Evolutionary conservation across 495 filamentous ascomycete genomes (phyloP), one percentile per base, ranked within the genome.

Genomic region (Achaetomiella virescens): DNA sequence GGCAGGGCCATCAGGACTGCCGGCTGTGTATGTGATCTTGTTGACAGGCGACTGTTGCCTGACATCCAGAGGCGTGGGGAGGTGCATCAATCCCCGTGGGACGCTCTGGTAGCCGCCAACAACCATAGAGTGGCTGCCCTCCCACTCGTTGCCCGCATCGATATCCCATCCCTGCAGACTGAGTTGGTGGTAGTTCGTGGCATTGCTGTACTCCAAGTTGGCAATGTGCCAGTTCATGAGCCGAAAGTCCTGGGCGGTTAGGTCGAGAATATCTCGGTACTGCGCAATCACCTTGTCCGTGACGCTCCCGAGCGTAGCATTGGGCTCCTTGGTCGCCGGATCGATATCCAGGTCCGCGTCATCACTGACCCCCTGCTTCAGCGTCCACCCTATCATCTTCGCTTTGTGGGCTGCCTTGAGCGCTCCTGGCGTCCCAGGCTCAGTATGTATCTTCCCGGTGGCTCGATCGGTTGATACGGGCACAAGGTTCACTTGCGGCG

Each of bases 151-250:
- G 1, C 95, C 93, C 42, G 89, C 88, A 64, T 97, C 93, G 64
- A 97, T 87, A 70, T 99, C 93, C 90, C 93, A 97, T 2, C 90
- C 87, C 9, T 86, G 85, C 3, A 99, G 81, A 70, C 92, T 97
- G 17, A 97, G 80, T 51, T 87, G 84, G 54, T 85, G 81, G 50
- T 95, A 84, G 65, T 91, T 95, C 6, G 81, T 84, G 0, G 93
- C 95, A 64, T 97, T 97, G 44, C 92, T 91, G 64, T 99, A 99
- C 66, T 99, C 93, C 27, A 97, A 78, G 64, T 99, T 99, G 55
- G 95, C 93, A 67, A 96, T 85, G 72, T 99, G 95, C 93, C 93
- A 99, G 64, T 97, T 99, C 61, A 97, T 78, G 31, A 97, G 76
- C 44, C 93, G 80, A 72, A 95, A 84, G 61, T 97, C 93, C 64